A percentile compares a stretch with the other conserved stretches of the same genome.
Conservation (phyloP, 768 basidiomycete genomes). For the Collybia nuda region DNA sequence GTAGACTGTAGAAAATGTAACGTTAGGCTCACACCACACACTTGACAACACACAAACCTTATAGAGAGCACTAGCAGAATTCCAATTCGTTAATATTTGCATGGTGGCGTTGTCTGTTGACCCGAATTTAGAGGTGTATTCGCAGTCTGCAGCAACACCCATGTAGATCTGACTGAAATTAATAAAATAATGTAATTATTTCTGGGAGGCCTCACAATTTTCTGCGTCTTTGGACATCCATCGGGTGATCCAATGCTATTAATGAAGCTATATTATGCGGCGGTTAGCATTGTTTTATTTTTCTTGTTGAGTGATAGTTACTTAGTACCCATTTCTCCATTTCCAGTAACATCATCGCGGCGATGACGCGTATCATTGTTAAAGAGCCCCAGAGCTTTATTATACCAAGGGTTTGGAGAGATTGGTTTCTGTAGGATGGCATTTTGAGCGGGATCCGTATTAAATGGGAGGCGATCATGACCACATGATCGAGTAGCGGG, state of each 20-base stretch:
- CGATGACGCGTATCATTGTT: conserved; percentile 35
- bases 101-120: conserved; percentile 64
- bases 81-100: conserved; percentile 79
- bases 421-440: conserved; percentile 41
- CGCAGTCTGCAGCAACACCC: conserved; percentile 89
- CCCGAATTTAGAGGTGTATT: conserved; percentile 67
- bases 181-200: not conserved
- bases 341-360: conserved; percentile 59
- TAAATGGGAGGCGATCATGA: conserved; percentile 71
- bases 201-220: conserved; percentile 48
- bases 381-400: conserved; percentile 36
- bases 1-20: conserved; percentile 41
- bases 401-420: conserved; percentile 34
- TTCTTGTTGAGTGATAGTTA: conserved; percentile 25
- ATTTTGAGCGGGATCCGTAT: conserved; percentile 56
- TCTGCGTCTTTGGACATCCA: conserved; percentile 74
- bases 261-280: conserved; percentile 51
- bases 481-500: conserved; percentile 50
- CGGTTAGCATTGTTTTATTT: not conserved
- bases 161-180: conserved; percentile 53
- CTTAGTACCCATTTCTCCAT: conserved; percentile 54
- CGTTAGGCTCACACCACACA: not conserved
- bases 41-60: conserved; percentile 39
- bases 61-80: conserved; percentile 72
- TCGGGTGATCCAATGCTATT: conserved; percentile 62